Base-by-base conservation (phyloP, 2,329 filamentous ascomycete species). In the Myotisia sp. region DNA sequence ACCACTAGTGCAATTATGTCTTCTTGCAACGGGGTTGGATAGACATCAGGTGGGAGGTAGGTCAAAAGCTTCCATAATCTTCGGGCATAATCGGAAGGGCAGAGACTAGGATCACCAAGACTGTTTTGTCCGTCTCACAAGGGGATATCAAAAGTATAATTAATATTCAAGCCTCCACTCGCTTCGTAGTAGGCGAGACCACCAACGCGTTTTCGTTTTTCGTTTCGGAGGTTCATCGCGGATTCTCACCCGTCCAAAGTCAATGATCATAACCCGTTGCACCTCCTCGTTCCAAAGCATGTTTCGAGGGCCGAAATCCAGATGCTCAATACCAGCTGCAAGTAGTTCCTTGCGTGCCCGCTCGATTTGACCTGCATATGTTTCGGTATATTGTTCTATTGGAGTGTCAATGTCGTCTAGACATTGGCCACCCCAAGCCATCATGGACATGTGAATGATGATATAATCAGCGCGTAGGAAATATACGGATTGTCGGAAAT, bases 211-310 rank as follows among this genome's bases (percentile, higher is more conserved):
- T 13, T 16, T n/a, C n/a, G 28, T 19, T 13, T 19, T 30, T 30
- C 28, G 28, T 19, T 30, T 30, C 28, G 16, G 28, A n/a, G 28
- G 12, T 19, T 30, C 10, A 8, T 19, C 21, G n/a, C n/a, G n/a
- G 16, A 30, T 19, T 30, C 21, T 30, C n/a, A 30, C 28, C 28
- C 30, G 18, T 7, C 32, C 36, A 27, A 38, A 29, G 26, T 44
- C 29, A 42, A 40, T 26, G 3, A 26, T 9, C 26, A 17, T 31
- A n/a, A 39, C 21, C 9, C 39, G 37, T 6, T 36, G 26, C 31
- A 28, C 12, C 26, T 33, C 32, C 16, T 34, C 23, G 24, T 33
- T 34, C 33, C 26, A 33, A 14, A 26, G 36, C 10, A 26, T 38
- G 43, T 40, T 39, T 18, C 26, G 16, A 5, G 34, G 26, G 14